Evolutionary conservation across 352 stramenopile species (phyloP).

Genomic region (Blastocystis sp.): DNA sequence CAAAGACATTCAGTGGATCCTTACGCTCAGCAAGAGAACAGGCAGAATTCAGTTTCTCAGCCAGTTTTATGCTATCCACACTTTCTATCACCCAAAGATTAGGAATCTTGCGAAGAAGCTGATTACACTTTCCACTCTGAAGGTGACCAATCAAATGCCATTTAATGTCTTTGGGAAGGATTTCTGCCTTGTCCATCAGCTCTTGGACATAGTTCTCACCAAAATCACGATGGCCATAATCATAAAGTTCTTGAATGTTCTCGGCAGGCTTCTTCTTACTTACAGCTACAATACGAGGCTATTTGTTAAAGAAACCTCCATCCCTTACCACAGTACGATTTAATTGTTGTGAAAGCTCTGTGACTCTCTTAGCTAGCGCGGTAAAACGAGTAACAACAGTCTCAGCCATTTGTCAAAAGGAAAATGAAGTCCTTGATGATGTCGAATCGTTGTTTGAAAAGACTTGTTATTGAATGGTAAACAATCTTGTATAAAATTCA

Average conservation of each 20-base stretch:
- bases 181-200: constrained; percentile 83
- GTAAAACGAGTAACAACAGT: constrained; percentile 56
- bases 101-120: constrained; percentile 78
- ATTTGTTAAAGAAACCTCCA: not conserved
- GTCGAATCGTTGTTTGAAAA: not conserved
- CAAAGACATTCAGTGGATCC: constrained; percentile 81
- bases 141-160: constrained; percentile 98
- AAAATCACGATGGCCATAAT: constrained; percentile 84
- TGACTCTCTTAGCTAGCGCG: constrained; percentile 36
- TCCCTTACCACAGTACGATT: constrained; percentile 14
- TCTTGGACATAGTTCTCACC: constrained; percentile 98
- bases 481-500: too few species aligned
- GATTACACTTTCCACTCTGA: constrained; percentile 93
- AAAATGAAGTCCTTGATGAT: not conserved
- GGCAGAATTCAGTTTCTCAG: constrained; percentile 84
- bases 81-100: constrained; percentile 90
- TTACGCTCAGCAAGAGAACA: constrained; percentile 69
- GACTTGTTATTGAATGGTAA: not conserved
- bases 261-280: constrained; percentile 86
- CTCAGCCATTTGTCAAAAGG: constrained; percentile 40
- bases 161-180: constrained; percentile 75
- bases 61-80: constrained; percentile 88
- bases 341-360: constrained; percentile 43
- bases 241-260: constrained; percentile 78
- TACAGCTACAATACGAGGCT: constrained; percentile 76